These are phyloP conservation scores for Colletotrichum spinosum DNA, from an alignment of 2,329 filamentous ascomycete genomes.

Conservation along the genomic window DNA sequence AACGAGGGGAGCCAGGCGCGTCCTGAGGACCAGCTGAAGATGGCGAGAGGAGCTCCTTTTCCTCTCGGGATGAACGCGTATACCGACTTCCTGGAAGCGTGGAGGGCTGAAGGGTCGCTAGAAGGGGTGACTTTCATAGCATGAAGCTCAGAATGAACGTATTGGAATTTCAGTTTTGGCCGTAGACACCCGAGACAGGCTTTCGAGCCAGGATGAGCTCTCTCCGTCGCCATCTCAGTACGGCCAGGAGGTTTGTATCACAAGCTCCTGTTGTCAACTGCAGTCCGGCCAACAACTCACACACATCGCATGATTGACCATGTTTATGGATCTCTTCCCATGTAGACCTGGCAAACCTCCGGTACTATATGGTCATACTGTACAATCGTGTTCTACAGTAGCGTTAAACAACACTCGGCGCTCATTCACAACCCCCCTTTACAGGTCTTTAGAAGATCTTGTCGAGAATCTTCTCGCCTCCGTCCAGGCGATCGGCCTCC, in stretches of 20 bases:
- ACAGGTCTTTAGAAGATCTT: constrained; percentile 12
- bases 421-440: no score
- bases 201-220: background rate
- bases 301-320: no score
- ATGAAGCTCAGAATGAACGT: background rate
- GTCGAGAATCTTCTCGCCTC: constrained; percentile 30
- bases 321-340: no score
- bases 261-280: no score
- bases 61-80: constrained; percentile 48
- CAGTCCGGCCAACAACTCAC: no score
- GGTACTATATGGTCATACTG: no score
- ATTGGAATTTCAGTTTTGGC: background rate
- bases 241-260: no score
- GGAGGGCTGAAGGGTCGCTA: constrained; percentile 47
- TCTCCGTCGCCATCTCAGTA: background rate
- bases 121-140: constrained; percentile 25
- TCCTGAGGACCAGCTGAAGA: constrained; percentile 47
- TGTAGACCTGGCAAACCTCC: no score
- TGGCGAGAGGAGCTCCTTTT: constrained; percentile 44
- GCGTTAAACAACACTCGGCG: no score
- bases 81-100: constrained; percentile 42
- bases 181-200: background rate
- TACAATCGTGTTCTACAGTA: no score
- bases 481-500: constrained; percentile 67
- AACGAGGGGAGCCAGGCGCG: constrained; percentile 52